Evolutionary conservation across 768 basidiomycete genomes (phyloP), one percentile per base, ranked within the genome.

Genomic region (Nidularia sp.): DNA sequence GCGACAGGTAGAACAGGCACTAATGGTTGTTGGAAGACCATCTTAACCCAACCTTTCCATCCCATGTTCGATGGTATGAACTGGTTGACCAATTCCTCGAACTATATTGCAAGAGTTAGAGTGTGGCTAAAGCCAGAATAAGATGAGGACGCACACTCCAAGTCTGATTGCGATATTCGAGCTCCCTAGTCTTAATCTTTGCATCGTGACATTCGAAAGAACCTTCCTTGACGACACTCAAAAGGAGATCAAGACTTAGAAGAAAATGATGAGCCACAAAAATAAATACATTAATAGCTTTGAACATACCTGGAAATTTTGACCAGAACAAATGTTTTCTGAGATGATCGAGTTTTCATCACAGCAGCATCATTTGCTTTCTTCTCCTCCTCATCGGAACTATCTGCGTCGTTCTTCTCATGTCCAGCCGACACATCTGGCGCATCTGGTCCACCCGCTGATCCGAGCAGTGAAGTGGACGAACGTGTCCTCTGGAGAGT

Each of bases 151-250:
- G 57, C 68, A 91, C 89, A 69, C 88, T 90, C 79, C 80, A 86
- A 2, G 88, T 90, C 61, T 88, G 85, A 57, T 91, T 90, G 53
- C 83, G 83, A 65, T 90, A 93, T 58, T 88, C 85, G 41, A 96
- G 74, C 48, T 84, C 81, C 34, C 90, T 84, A 4, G 91, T 93
- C 54, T 82, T 81, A 64, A 94, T 89, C 33, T 80, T 80, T 7
- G 87, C 88, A 56, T 90, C 86, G 15, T 81, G 83, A 55, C 85
- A 91, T 50, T 90, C 85, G 62, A 97, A 90, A 12, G 93, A 93
- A 50, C 88, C 88, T 55, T 87, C 85, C 62, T 89, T 89, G 66
- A 84, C 81, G 57, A 90, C 85, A 61, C 88, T 93, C 49, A 93
- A 63, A 46, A 91, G 68, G 15, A 93, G 67, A 56, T 88, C 81